A percentile compares a stretch with the other conserved stretches of the same genome.
phyloP scores from a whole-genome alignment of 176 grass and related monocot species.

The Dactylis glomerata region DNA sequence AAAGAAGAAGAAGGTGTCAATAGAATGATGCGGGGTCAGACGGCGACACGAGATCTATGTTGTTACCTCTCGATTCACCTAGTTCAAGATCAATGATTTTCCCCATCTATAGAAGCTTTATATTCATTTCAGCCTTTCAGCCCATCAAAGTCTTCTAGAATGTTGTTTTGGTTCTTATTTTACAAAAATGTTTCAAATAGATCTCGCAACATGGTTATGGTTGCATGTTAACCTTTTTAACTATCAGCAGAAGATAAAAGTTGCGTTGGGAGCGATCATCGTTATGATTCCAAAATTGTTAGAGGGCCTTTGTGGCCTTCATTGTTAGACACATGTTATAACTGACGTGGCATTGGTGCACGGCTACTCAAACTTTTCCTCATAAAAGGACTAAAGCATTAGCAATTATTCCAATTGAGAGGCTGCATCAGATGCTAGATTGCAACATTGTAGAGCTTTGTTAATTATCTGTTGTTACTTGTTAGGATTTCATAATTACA shows the following conservation, averaged over 20 bases:
- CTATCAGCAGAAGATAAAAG: no score
- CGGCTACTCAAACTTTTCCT: neutral
- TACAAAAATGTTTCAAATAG: no score
- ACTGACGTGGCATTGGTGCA: neutral
- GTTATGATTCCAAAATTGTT: no score
- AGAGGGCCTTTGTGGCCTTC: neutral
- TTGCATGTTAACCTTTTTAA: no score
- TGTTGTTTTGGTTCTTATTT: no score
- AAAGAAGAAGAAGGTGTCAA: no score
- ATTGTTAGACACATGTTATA: neutral
- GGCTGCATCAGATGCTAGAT: neutral
- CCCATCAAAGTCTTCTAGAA: no score
- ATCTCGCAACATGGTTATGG: no score
- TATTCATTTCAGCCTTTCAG: neutral
- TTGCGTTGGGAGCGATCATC: no score
- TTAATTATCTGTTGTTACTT: no score
- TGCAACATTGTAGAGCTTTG: neutral
- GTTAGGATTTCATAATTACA: no score
- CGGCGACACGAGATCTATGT: neutral
- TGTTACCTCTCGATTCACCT: no score
- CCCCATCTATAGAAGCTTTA: neutral
- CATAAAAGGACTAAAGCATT: neutral
- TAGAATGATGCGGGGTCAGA: neutral
- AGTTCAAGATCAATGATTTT: neutral
- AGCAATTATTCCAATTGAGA: neutral